A percentile compares a stretch with the other conserved stretches of the same genome.
phyloP scores from a whole-genome alignment of 345 rosid genomes.

The Salix dunnii region DNA sequence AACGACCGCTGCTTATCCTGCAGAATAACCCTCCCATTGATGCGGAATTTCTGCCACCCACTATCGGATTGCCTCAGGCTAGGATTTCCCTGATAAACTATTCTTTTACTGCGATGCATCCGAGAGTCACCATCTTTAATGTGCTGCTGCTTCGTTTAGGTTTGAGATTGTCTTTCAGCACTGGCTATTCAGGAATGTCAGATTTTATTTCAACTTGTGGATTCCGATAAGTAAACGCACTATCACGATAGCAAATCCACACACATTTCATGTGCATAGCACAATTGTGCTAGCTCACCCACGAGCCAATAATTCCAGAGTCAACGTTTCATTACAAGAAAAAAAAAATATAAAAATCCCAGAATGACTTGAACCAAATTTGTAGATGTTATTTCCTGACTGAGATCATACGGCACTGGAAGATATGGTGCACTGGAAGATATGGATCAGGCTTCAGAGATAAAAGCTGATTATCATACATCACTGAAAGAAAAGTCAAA shows the following conservation, averaged over 20 bases:
- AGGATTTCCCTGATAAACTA: no score
- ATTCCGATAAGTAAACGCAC: not conserved
- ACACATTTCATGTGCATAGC: not conserved
- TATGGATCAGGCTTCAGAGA: constrained; percentile 39
- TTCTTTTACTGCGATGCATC: no score
- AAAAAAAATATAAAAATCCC: not conserved
- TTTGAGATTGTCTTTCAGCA: no score
- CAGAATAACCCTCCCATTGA: no score
- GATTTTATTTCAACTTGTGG: not conserved
- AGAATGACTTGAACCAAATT: not conserved
- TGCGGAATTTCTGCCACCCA: no score
- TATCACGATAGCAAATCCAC: no score
- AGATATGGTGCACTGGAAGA: not conserved
- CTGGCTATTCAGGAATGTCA: no score
- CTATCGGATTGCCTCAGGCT: no score
- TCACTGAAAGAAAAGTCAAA: not conserved
- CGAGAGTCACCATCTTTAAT: not conserved
- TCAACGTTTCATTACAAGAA: not conserved
- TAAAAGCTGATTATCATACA: constrained; percentile 38
- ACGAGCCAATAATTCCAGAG: not conserved
- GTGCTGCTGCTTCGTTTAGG: not conserved
- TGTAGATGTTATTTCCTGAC: not conserved
- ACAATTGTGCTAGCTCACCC: not conserved
- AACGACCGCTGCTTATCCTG: no score
- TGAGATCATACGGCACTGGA: not conserved